Evolutionary conservation across 2,329 filamentous ascomycete species (phyloP).

Genomic region (Lomentospora prolificans): DNA sequence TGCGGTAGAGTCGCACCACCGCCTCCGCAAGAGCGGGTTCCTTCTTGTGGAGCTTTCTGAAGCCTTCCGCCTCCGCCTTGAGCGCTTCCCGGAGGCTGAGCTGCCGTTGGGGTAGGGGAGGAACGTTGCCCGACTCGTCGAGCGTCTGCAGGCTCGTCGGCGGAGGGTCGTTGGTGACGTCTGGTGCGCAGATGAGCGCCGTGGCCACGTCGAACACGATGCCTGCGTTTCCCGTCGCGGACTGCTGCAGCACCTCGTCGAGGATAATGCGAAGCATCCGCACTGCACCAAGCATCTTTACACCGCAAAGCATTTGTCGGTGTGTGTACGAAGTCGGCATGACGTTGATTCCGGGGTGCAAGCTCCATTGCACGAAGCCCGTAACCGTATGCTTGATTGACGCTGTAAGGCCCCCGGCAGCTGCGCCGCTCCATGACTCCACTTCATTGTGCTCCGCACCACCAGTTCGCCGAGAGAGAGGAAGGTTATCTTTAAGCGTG

Average conservation of each 20-base stretch:
- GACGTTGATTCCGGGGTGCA: slow-evolving; percentile 42
- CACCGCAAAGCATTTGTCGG: slow-evolving; percentile 53
- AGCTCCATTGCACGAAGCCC: slow-evolving; percentile 56
- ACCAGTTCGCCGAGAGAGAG: slow-evolving; percentile 49
- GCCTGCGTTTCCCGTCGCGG: slow-evolving; percentile 46
- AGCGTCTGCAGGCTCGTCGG: slow-evolving; percentile 19
- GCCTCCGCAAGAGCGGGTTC: slow-evolving; percentile 50
- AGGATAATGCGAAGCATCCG: slow-evolving; percentile 52
- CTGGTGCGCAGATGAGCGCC: slow-evolving; percentile 59
- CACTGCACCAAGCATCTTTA: slow-evolving; percentile 52
- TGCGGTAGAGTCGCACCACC: slow-evolving; percentile 51
- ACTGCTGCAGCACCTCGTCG: slow-evolving; percentile 57
- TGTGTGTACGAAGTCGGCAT: slow-evolving; percentile 62
- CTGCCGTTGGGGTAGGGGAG: slow-evolving; percentile 30
- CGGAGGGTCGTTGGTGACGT: slow-evolving; percentile 35
- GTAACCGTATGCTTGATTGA: slow-evolving; percentile 53
- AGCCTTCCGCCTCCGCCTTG: slow-evolving; percentile 47
- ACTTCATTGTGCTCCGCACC: slow-evolving; percentile 57
- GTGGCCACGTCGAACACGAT: slow-evolving; percentile 60
- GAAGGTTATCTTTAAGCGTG: slow-evolving; percentile 52
- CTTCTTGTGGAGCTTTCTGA: slow-evolving; percentile 43
- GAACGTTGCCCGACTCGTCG: slow-evolving; percentile 26
- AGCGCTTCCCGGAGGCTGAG: slow-evolving; percentile 53
- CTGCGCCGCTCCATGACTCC: slow-evolving; percentile 53
- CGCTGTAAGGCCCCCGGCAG: slow-evolving; percentile 44